phyloP scores from a whole-genome alignment of 2,329 filamentous ascomycete genomes.

The Decorospora gaudefroyi region DNA sequence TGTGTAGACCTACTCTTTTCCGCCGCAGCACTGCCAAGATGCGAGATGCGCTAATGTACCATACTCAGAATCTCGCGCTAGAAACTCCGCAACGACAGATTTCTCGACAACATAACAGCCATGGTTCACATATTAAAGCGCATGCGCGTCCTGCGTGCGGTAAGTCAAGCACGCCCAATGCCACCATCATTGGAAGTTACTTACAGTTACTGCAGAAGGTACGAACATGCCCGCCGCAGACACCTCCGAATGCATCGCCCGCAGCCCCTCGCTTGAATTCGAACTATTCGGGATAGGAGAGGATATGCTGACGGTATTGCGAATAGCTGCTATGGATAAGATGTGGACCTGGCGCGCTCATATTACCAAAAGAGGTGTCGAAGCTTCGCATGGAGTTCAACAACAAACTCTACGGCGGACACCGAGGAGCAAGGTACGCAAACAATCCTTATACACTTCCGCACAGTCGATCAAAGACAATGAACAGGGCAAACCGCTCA shows the following conservation, averaged over 20 bases:
- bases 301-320: slow-evolving; percentile 7
- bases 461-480: neutral
- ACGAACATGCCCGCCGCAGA: slow-evolving; percentile 20
- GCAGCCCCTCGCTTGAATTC: neutral
- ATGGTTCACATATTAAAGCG: slow-evolving; percentile 67
- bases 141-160: slow-evolving; percentile 73
- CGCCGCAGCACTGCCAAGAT: slow-evolving; percentile 16
- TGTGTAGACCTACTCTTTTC: neutral
- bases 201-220: slow-evolving; percentile 42
- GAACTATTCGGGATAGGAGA: neutral
- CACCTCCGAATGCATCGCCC: slow-evolving; percentile 23
- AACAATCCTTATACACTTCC: neutral
- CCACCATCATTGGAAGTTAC: slow-evolving; percentile 11
- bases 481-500: neutral
- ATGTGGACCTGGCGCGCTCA: slow-evolving; percentile 79
- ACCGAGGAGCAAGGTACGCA: slow-evolving; percentile 71
- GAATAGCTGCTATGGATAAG: slow-evolving; percentile 72
- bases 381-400: slow-evolving; percentile 77
- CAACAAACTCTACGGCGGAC: slow-evolving; percentile 63
- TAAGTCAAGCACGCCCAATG: slow-evolving; percentile 52
- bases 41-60: slow-evolving; percentile 14
- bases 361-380: slow-evolving; percentile 75
- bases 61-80: slow-evolving; percentile 31
- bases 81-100: slow-evolving; percentile 28
- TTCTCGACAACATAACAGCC: slow-evolving; percentile 26